Conservation (phyloP, 1,284 basidiomycete species). For the Sphagnurus paluster region DNA sequence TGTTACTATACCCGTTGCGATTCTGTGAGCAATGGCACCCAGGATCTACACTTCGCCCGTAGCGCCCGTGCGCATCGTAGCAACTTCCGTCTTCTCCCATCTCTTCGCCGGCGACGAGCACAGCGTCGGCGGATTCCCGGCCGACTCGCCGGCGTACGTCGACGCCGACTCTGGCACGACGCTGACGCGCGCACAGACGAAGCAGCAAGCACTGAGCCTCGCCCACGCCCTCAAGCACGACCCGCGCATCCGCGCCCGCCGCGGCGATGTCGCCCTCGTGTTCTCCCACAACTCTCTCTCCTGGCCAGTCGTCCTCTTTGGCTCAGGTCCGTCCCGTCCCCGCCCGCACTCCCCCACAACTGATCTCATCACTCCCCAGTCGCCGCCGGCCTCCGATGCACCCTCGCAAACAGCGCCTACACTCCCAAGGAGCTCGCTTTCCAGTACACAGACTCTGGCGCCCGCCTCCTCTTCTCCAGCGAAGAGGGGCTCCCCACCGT, state of each 20-base stretch:
- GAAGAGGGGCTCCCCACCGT: slow-evolving; percentile 50
- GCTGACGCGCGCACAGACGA: slow-evolving; percentile 57
- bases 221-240: slow-evolving; percentile 52
- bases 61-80: slow-evolving; percentile 32
- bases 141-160: slow-evolving; percentile 35
- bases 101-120: slow-evolving; percentile 36
- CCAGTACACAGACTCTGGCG: slow-evolving; percentile 55
- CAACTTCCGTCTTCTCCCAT: slow-evolving; percentile 53
- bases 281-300: slow-evolving; percentile 63
- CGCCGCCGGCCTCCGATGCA: slow-evolving; percentile 53
- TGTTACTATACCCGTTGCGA: not conserved
- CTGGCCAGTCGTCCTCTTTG: slow-evolving; percentile 65
- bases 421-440: slow-evolving; percentile 44
- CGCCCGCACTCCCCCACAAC: not conserved
- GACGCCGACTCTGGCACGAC: slow-evolving; percentile 61
- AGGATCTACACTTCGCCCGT: slow-evolving; percentile 42
- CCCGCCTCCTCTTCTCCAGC: slow-evolving; percentile 53
- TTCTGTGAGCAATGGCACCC: slow-evolving; percentile 33
- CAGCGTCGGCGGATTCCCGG: slow-evolving; percentile 35
- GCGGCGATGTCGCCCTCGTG: slow-evolving; percentile 50
- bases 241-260: slow-evolving; percentile 30
- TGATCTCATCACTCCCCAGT: slow-evolving; percentile 23
- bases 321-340: slow-evolving; percentile 34
- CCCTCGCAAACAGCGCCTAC: slow-evolving; percentile 47
- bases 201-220: slow-evolving; percentile 55